These are phyloP conservation scores for Phallus indusiatus DNA, from an alignment of 768 basidiomycete species.

Conservation along the genomic window DNA sequence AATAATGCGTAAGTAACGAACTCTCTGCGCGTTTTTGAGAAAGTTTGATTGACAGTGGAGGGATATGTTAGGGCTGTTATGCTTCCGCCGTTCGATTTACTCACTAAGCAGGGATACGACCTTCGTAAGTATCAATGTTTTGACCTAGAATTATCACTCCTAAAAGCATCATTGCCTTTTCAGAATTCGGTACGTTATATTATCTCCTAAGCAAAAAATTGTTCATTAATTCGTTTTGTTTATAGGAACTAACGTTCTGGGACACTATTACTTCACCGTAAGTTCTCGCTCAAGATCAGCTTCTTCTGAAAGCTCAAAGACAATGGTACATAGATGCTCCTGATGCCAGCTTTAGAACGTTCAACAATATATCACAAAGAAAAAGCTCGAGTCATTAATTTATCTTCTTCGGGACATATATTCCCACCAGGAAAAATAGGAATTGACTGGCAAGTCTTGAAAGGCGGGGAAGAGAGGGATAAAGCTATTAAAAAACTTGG, in stretches of 20 bases:
- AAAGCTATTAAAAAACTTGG: constrained; percentile 8
- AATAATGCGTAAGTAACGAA: constrained; percentile 11
- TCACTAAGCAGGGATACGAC: constrained; percentile 33
- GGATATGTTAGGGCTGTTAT: constrained; percentile 23
- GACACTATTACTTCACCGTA: constrained; percentile 35
- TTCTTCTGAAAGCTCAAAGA: not conserved
- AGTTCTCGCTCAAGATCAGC: not conserved
- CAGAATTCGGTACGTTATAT: not conserved
- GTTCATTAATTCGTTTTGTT: constrained; percentile 9
- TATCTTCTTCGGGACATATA: constrained; percentile 27
- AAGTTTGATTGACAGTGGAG: not conserved
- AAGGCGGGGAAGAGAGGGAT: constrained; percentile 26
- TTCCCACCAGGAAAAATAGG: constrained; percentile 1
- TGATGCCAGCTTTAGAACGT: constrained; percentile 31
- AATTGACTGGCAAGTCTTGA: constrained; percentile 32
- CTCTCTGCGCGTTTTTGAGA: not conserved
- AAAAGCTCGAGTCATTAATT: constrained; percentile 32
- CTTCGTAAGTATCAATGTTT: constrained; percentile 15
- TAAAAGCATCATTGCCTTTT: too few species aligned
- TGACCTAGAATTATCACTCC: not conserved
- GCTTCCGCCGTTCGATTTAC: constrained; percentile 18
- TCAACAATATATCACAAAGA: constrained; percentile 25
- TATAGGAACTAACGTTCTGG: constrained; percentile 12
- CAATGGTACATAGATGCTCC: constrained; percentile 21
- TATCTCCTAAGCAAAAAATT: constrained; percentile 15